Percentiles rank a stretch among this genome's conserved stretches.
phyloP scores from a whole-genome alignment of 345 rosid genomes.

The Euphorbia pulcherrima region DNA sequence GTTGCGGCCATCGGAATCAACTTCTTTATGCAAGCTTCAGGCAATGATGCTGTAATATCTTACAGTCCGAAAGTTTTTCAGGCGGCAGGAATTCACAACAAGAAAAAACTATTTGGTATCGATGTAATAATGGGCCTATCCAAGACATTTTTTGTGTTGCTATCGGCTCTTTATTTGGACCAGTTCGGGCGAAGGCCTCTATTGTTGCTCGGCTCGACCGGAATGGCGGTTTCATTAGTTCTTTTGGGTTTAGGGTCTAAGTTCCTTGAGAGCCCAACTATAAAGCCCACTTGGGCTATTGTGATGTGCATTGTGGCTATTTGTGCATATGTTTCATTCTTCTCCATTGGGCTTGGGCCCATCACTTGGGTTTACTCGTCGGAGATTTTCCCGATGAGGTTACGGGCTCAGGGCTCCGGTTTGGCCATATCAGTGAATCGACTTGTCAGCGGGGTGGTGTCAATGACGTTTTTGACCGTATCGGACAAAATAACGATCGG shows the following conservation, averaged over 20 bases:
- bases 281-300: conserved; percentile 46
- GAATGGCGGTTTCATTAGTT: conserved; percentile 47
- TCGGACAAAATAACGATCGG: conserved; percentile 44
- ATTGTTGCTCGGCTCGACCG: conserved; percentile 47
- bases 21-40: conserved; percentile 69
- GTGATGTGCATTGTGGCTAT: conserved; percentile 41
- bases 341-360: conserved; percentile 71
- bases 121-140: conserved; percentile 52
- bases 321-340: conserved; percentile 51
- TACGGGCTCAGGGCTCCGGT: conserved; percentile 70
- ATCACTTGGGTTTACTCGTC: conserved; percentile 73
- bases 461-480: conserved; percentile 55
- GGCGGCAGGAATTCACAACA: conserved; percentile 51
- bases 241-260: conserved; percentile 47
- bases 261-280: conserved; percentile 24
- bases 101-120: conserved; percentile 42
- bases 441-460: conserved; percentile 55
- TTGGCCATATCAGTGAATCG: conserved; percentile 60
- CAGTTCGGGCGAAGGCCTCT: conserved; percentile 61
- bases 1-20: conserved; percentile 59
- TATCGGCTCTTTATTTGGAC: conserved; percentile 56
- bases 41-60: conserved; percentile 64
- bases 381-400: conserved; percentile 58
- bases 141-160: conserved; percentile 43
- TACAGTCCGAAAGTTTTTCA: conserved; percentile 56